Conservation (phyloP, 495 filamentous ascomycete species). For the Penicillium coprophilum region DNA sequence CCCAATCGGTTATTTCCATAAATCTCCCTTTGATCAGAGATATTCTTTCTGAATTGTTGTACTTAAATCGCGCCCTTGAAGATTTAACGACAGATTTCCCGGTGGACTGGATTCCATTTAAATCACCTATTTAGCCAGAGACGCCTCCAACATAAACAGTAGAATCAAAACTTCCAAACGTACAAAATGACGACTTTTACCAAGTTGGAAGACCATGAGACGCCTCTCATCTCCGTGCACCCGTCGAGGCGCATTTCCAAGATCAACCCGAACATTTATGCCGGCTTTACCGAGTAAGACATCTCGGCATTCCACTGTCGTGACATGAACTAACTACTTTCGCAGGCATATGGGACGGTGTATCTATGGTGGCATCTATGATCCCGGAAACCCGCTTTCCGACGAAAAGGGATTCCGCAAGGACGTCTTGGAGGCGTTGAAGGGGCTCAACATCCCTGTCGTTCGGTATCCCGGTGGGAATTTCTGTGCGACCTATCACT, state of each 20-base stretch:
- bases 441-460: slow-evolving; percentile 69
- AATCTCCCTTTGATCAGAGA: background rate
- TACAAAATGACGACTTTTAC: slow-evolving; percentile 67
- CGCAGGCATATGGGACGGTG: slow-evolving; percentile 76
- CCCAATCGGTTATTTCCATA: background rate
- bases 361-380: slow-evolving; percentile 83
- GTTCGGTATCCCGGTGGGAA: slow-evolving; percentile 80
- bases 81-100: background rate
- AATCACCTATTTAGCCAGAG: background rate
- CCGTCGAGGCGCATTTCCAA: slow-evolving; percentile 59
- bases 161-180: background rate
- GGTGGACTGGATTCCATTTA: background rate
- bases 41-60: background rate
- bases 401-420: slow-evolving; percentile 73
- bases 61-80: background rate
- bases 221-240: slow-evolving; percentile 61
- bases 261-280: slow-evolving; percentile 73
- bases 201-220: slow-evolving; percentile 55
- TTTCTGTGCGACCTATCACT: slow-evolving; percentile 80
- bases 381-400: slow-evolving; percentile 66
- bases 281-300: slow-evolving; percentile 70
- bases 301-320: background rate
- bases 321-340: slow-evolving; percentile 14
- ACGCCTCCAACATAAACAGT: background rate
- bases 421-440: slow-evolving; percentile 68